Evolutionary conservation across 345 rosid genomes (phyloP), one percentile per base, ranked within the genome.

Genomic region (Salix purpurea): DNA sequence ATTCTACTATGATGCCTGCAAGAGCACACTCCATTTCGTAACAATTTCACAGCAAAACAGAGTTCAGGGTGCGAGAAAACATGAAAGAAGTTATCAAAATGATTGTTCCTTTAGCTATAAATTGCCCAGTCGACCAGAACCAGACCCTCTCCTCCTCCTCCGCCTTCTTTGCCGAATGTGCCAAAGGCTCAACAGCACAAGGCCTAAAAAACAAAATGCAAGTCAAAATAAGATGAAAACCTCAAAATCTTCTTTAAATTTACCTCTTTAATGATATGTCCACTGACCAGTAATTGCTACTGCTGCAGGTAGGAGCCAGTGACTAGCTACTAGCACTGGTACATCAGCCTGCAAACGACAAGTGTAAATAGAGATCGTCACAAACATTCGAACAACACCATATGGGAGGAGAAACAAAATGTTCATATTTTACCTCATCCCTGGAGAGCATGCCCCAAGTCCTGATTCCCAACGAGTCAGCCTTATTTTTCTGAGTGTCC

Each of bases 161-260:
- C 94, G 91, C 13, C 97, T 86, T 82, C 74, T 91, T 71, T 91
- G 99, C 39, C 90, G 84, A 76, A 93, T 85, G 78, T 97, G 85
- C 94, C 94, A 91, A 28, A 96, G 84, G 84, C 98, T 90, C 75
- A 95, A 42, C 58, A 95, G 73, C 73, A 95, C 54, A 73, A 87
- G 28, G 61, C 99, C 99, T 93, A 68, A 60, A 19, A 65, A 72
- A 82, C 79, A 37, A 39, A 28, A 6, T 24, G 8, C 72, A 42
- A 75, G 61, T 71, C 15, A 74, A 65, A 26, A 42, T 62, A 10
- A 26, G 23, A 8, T 18, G 7, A 30, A 60, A 78, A 13, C 5
- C 36, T 28, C 36, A 52, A 61, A 23, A 16, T 5, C 24, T 60
- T 19, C 16, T 48, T 14, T 24, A 32, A 9, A 37, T 14, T 42